Percentiles rank a stretch among this genome's conserved stretches.
These are phyloP conservation scores for Trichophyton rubrum DNA, from an alignment of 2,329 filamentous ascomycete genomes.

Conservation along the genomic window DNA sequence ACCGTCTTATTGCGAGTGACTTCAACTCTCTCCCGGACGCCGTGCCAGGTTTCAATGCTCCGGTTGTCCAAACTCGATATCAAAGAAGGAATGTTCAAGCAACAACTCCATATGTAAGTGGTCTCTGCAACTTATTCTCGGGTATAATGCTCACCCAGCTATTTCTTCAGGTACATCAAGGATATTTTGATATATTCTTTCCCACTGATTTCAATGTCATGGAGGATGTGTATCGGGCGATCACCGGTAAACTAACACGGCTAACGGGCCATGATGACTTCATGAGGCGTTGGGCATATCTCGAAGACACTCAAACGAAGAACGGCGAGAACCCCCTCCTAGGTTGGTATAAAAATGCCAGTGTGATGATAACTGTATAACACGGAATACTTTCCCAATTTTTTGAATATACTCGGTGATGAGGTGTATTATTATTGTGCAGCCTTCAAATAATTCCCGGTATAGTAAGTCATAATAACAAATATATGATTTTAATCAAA, in stretches of 20 bases:
- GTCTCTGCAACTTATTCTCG: background rate
- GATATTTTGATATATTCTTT: slow-evolving; percentile 98
- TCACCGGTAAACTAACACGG: slow-evolving; percentile 82
- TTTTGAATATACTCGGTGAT: background rate
- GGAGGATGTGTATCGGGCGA: slow-evolving; percentile 80
- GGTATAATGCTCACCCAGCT: background rate
- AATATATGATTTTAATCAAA: background rate
- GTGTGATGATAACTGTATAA: slow-evolving; percentile 76
- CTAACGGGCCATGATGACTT: slow-evolving; percentile 84
- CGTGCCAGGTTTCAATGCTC: slow-evolving; percentile 72
- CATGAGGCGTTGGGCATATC: slow-evolving; percentile 74
- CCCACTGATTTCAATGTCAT: slow-evolving; percentile 87
- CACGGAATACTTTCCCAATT: background rate
- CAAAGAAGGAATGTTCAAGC: slow-evolving; percentile 79
- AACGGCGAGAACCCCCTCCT: slow-evolving; percentile 90
- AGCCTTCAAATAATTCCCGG: background rate
- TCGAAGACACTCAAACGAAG: slow-evolving; percentile 76
- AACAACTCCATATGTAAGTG: slow-evolving; percentile 69
- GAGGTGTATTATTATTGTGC: background rate
- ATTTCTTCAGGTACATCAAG: slow-evolving; percentile 70
- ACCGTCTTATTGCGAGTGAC: slow-evolving; percentile 78
- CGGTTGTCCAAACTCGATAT: slow-evolving; percentile 92
- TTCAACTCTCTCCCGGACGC: slow-evolving; percentile 79
- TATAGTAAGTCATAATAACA: background rate
- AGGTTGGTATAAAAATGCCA: slow-evolving; percentile 91